These are phyloP conservation scores for Hypholoma fasciculare DNA, from an alignment of 768 basidiomycete genomes.

Conservation along the genomic window DNA sequence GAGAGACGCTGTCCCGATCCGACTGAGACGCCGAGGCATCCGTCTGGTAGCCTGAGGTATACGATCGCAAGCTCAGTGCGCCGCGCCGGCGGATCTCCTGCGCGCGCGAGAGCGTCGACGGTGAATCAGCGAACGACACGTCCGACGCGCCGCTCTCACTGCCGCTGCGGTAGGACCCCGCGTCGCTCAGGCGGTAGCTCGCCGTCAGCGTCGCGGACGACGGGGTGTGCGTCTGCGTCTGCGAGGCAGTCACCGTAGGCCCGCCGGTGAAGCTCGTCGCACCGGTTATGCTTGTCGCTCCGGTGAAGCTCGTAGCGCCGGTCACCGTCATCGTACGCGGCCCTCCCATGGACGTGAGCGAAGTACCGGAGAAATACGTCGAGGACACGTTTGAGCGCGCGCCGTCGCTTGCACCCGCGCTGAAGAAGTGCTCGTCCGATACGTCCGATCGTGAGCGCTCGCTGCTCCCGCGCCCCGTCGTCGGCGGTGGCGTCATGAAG, in stretches of 20 bases:
- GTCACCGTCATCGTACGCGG: constrained; percentile 29
- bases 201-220: constrained; percentile 41
- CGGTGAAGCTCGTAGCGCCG: constrained; percentile 23
- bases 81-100: constrained; percentile 55
- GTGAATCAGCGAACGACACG: constrained; percentile 42
- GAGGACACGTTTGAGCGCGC: constrained; percentile 32
- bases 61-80: constrained; percentile 42
- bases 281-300: constrained; percentile 29
- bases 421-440: constrained; percentile 42
- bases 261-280: not conserved
- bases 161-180: constrained; percentile 46
- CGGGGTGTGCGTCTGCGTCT: constrained; percentile 39
- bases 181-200: constrained; percentile 50
- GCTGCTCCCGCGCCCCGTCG: constrained; percentile 27
- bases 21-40: constrained; percentile 27
- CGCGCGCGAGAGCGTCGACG: constrained; percentile 57
- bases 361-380: constrained; percentile 36
- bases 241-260: constrained; percentile 21
- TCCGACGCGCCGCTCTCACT: constrained; percentile 31
- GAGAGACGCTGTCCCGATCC: constrained; percentile 40
- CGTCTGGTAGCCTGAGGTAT: constrained; percentile 37
- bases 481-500: constrained; percentile 44
- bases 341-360: constrained; percentile 25
- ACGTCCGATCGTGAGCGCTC: constrained; percentile 31
- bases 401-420: constrained; percentile 25